These are phyloP conservation scores for Thielaviopsis euricoi DNA, from an alignment of 2,329 filamentous ascomycete genomes.

Conservation along the genomic window DNA sequence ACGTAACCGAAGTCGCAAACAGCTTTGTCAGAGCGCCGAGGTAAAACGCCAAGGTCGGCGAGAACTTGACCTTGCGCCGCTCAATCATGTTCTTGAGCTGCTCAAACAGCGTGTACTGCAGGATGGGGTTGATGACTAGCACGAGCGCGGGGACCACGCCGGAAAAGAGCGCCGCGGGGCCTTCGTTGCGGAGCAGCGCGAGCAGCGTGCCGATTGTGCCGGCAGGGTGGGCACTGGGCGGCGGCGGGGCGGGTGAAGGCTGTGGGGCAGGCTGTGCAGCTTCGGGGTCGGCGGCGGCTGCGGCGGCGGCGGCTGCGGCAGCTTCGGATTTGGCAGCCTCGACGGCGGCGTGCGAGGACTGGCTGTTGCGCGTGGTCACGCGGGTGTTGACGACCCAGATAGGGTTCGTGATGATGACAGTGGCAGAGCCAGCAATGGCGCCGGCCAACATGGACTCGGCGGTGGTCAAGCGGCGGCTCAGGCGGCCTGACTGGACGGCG, in stretches of 20 bases:
- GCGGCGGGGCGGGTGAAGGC: conserved; percentile 19
- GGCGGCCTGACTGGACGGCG: conserved; percentile 54
- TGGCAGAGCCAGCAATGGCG: conserved; percentile 82
- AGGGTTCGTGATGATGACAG: conserved; percentile 90
- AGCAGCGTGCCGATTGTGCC: conserved; percentile 70
- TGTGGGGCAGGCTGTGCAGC: conserved; percentile 20
- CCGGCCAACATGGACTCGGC: conserved; percentile 90
- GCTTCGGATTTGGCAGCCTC: conserved; percentile 14
- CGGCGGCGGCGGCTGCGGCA: conserved; percentile 16
- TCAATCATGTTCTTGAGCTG: conserved; percentile 89
- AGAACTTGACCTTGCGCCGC: conserved; percentile 48
- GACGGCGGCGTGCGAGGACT: conserved; percentile 12
- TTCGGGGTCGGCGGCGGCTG: conserved; percentile 21
- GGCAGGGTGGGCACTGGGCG: conserved; percentile 38
- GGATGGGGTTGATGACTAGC: conserved; percentile 91
- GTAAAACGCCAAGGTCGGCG: conserved; percentile 74
- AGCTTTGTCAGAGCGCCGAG: conserved; percentile 88
- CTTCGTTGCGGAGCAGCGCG: conserved; percentile 67
- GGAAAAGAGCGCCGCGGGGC: conserved; percentile 69
- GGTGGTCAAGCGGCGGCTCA: conserved; percentile 70
- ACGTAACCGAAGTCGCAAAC: conserved; percentile 83
- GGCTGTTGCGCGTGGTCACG: conserved; percentile 68
- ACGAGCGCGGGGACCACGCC: conserved; percentile 86
- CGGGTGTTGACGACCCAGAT: conserved; percentile 99
- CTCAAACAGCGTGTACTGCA: conserved; percentile 98